Evolutionary conservation across 495 filamentous ascomycete species (phyloP), one percentile per base, ranked within the genome.

Genomic region (Podospora sp.): DNA sequence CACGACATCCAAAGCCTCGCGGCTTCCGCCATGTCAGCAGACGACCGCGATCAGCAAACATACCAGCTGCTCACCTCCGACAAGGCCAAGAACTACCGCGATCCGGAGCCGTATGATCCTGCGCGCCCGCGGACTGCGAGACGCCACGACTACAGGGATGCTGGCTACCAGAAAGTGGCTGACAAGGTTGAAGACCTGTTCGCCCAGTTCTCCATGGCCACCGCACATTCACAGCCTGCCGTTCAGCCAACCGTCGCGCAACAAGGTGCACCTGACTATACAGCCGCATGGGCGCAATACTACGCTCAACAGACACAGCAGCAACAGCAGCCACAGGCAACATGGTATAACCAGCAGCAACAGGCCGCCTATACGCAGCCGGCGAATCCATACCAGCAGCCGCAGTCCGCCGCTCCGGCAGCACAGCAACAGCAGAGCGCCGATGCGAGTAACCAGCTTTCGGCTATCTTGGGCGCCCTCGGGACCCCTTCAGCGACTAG

Each of bases 21-120:
- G 8, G 18, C 25, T 2, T n/a, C 57, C 1, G 57, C 46, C 9
- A 14, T 21, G 0, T 59, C 22, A 16, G 66, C 66, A 1, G 66
- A 66, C 11, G 49, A 21, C 7, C 72, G 73, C 9, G 73, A 77
- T 50, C 69, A 74, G 25, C 56, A 74, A 6, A 75, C 77, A 9
- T 60, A 70, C 8, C 58, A 67, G 20, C 68, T 80, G 2, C 71
- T 83, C 3, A 60, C 40, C 8, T 81, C 80, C 0, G 75, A 80
- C 18, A 71, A 71, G 33, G 70, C 69, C 21, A 78, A 72, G 60
- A 71, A 75, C 53, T 83, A 74, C 61, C 64, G 69, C 29, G 70
- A 75, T 22, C 67, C 57, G 0, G 71, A 78, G 29, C 77, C 74
- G 0, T 73, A 74, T 52, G 72, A 81, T 21, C 68, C 76, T 1